Percentiles rank a stretch among this genome's conserved stretches.
These are phyloP conservation scores for Aspergillus taichungensis DNA, from an alignment of 495 filamentous ascomycete genomes.

Conservation along the genomic window DNA sequence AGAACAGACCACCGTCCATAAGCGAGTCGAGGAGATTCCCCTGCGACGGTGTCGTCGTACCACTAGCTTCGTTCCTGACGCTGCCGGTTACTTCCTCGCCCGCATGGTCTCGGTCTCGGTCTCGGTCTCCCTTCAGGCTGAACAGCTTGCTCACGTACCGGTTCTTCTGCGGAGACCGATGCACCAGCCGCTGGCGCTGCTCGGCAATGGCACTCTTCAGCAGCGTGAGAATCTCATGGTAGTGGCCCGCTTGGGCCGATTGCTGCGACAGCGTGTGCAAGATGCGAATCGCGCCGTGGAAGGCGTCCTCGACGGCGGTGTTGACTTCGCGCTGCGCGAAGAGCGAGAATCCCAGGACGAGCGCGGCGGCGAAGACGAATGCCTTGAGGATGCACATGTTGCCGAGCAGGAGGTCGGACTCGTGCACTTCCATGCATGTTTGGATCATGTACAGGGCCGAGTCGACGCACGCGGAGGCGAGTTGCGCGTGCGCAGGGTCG, in stretches of 20 bases:
- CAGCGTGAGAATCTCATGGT: slow-evolving; percentile 26
- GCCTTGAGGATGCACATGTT: slow-evolving; percentile 37
- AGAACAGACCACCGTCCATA: slow-evolving; percentile 12
- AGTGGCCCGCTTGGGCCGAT: slow-evolving; percentile 34
- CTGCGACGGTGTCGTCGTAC: slow-evolving; percentile 1
- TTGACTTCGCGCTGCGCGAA: slow-evolving; percentile 27
- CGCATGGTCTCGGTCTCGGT: slow-evolving; percentile 1
- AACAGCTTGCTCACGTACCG: slow-evolving; percentile 33
- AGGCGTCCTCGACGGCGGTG: slow-evolving; percentile 12
- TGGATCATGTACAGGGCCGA: slow-evolving; percentile 36
- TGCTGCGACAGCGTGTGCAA: slow-evolving; percentile 24
- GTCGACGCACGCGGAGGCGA: slow-evolving; percentile 30
- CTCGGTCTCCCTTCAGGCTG: slow-evolving; percentile 15
- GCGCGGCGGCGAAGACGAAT: slow-evolving; percentile 32
- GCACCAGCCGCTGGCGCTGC: slow-evolving; percentile 23
- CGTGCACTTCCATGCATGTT: slow-evolving; percentile 28
- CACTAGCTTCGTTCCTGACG: not conserved
- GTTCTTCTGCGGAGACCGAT: slow-evolving; percentile 21
- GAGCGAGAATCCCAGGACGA: slow-evolving; percentile 37
- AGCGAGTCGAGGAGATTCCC: slow-evolving; percentile 7
- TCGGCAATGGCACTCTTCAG: slow-evolving; percentile 24
- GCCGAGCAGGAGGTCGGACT: slow-evolving; percentile 21
- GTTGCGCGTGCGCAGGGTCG: slow-evolving; percentile 25
- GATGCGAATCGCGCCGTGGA: slow-evolving; percentile 4
- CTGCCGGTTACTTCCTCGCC: not conserved